These are phyloP conservation scores for Trametes versicolor DNA, from an alignment of 1,284 basidiomycete species.

Conservation along the genomic window DNA sequence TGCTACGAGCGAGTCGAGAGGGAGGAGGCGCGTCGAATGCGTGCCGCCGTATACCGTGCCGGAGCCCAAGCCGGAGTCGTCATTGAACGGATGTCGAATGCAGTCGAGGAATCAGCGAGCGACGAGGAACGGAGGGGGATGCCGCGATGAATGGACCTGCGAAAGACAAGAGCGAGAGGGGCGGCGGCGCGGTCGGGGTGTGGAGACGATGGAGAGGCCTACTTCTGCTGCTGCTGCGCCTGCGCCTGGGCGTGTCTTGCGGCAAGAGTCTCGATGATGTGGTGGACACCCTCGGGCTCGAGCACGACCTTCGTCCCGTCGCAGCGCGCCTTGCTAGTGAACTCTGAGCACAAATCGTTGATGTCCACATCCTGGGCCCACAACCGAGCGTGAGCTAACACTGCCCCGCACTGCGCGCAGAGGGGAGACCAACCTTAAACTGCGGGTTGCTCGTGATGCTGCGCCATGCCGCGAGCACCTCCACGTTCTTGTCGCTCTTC, in stretches of 20 bases:
- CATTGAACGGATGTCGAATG: background rate
- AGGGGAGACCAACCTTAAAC: slow-evolving; percentile 59
- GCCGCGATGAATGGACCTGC: slow-evolving; percentile 14
- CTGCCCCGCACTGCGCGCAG: slow-evolving; percentile 6
- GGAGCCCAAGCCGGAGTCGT: background rate
- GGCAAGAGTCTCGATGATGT: slow-evolving; percentile 67
- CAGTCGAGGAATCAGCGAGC: background rate
- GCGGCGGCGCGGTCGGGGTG: slow-evolving; percentile 11
- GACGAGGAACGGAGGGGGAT: background rate
- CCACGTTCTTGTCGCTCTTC: slow-evolving; percentile 76
- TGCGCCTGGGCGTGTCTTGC: slow-evolving; percentile 37
- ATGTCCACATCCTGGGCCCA: slow-evolving; percentile 72
- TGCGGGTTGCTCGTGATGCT: slow-evolving; percentile 75
- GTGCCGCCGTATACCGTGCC: slow-evolving; percentile 10
- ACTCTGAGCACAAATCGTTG: slow-evolving; percentile 78
- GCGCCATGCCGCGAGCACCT: slow-evolving; percentile 80
- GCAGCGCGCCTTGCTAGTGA: slow-evolving; percentile 80
- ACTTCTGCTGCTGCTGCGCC: slow-evolving; percentile 39
- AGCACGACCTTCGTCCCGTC: slow-evolving; percentile 83
- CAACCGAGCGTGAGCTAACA: slow-evolving; percentile 19
- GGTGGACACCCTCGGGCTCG: slow-evolving; percentile 72
- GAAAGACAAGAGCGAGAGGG: background rate
- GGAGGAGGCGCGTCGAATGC: background rate
- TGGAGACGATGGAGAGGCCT: slow-evolving; percentile 1
- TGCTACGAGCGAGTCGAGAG: background rate